Evolutionary conservation across 2,329 filamentous ascomycete genomes (phyloP).

Genomic region (Calonectria naviculata): DNA sequence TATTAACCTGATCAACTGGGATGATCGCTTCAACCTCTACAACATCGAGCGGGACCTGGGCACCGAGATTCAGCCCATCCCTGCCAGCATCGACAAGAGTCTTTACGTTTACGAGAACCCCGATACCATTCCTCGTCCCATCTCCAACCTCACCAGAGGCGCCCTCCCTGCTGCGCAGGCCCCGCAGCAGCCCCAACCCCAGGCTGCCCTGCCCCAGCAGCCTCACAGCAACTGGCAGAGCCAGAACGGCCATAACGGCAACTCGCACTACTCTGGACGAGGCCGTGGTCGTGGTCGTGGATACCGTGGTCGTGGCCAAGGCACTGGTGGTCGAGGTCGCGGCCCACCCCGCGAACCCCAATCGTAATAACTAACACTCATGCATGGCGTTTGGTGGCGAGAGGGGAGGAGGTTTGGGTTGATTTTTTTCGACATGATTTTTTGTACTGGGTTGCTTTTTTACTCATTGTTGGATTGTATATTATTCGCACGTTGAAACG

Average conservation of each 20-base stretch:
- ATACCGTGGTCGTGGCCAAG: slow-evolving; percentile 52
- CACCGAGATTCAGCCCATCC: slow-evolving; percentile 98
- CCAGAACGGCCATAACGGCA: slow-evolving; percentile 49
- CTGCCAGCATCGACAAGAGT: slow-evolving; percentile 93
- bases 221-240: slow-evolving; percentile 55
- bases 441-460: slow-evolving; percentile 44
- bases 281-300: slow-evolving; percentile 52
- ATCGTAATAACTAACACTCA: slow-evolving; percentile 45
- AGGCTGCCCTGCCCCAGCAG: slow-evolving; percentile 45
- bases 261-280: slow-evolving; percentile 48
- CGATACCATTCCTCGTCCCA: slow-evolving; percentile 90
- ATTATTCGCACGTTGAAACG: slow-evolving; percentile 52
- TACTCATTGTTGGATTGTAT: slow-evolving; percentile 53
- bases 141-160: slow-evolving; percentile 59
- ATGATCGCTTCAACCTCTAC: slow-evolving; percentile 98
- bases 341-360: slow-evolving; percentile 49
- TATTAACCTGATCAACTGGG: slow-evolving; percentile 99
- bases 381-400: slow-evolving; percentile 41
- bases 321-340: slow-evolving; percentile 48
- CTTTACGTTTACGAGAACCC: slow-evolving; percentile 98
- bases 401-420: slow-evolving; percentile 30
- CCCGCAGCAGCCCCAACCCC: slow-evolving; percentile 42
- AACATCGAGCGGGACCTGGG: slow-evolving; percentile 98
- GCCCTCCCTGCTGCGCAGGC: slow-evolving; percentile 42
- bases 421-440: slow-evolving; percentile 43